Conservation (phyloP, 306 rosid genomes). For the Castanea mollissima region DNA sequence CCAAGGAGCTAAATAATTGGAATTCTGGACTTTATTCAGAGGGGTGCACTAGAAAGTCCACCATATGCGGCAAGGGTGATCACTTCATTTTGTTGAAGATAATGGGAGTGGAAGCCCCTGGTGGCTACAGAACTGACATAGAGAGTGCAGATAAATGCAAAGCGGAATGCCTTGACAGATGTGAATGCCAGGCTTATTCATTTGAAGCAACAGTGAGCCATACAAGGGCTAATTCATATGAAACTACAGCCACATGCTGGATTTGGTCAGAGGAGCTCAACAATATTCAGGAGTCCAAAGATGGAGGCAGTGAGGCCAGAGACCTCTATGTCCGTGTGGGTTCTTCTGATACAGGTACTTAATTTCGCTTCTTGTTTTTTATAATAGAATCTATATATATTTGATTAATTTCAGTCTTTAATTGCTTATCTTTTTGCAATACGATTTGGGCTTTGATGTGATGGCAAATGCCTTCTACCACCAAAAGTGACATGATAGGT, state of each 20-base stretch:
- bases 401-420: background rate
- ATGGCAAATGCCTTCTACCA: too few species aligned
- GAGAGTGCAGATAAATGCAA: background rate
- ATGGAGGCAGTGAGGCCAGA: too few species aligned
- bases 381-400: background rate
- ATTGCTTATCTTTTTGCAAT: too few species aligned
- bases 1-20: background rate
- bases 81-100: background rate
- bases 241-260: background rate
- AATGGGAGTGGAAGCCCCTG: background rate
- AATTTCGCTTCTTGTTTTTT: background rate
- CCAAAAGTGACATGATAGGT: too few species aligned
- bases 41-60: conserved; percentile 27
- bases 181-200: background rate
- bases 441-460: too few species aligned
- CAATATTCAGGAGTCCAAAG: background rate
- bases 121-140: accelerated
- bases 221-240: too few species aligned
- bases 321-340: background rate
- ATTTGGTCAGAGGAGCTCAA: conserved; percentile 5
- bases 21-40: background rate
- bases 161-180: background rate
- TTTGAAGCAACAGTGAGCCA: background rate
- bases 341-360: background rate
- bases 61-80: background rate